Conservation (phyloP, 495 filamentous ascomycete genomes). For the Tetracladium marchalianum region DNA sequence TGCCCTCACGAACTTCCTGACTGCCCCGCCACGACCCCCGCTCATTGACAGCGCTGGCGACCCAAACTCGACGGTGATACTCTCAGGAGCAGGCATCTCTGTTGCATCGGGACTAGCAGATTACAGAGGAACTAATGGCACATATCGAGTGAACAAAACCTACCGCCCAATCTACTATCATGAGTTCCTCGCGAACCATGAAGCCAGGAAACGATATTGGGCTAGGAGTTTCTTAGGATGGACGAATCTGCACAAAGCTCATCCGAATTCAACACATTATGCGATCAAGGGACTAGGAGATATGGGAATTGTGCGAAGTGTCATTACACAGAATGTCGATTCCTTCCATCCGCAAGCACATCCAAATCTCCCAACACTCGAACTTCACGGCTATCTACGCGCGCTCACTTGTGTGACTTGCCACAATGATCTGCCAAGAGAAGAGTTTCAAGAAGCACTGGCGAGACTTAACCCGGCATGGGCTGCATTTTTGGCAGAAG, state of each 20-base stretch:
- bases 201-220: conserved; percentile 91
- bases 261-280: conserved; percentile 70
- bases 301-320: conserved; percentile 60
- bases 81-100: conserved; percentile 88
- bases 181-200: conserved; percentile 76
- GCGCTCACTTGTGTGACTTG: conserved; percentile 76
- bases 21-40: conserved; percentile 38
- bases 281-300: conserved; percentile 61
- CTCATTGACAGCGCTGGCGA: conserved; percentile 25
- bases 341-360: conserved; percentile 79
- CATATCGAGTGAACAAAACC: conserved; percentile 79
- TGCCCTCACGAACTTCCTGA: conserved; percentile 70
- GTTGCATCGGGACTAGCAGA: conserved; percentile 89
- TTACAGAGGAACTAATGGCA: conserved; percentile 83
- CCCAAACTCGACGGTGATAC: conserved; percentile 52
- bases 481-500: conserved; percentile 63
- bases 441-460: conserved; percentile 66
- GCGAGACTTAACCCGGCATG: conserved; percentile 76
- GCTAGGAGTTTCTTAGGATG: conserved; percentile 90
- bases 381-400: conserved; percentile 85
- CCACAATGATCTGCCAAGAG: conserved; percentile 52
- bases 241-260: conserved; percentile 65
- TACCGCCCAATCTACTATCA: conserved; percentile 90
- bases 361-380: conserved; percentile 62
- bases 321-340: conserved; percentile 95